phyloP scores from a whole-genome alignment of 2,329 filamentous ascomycete genomes.

The Monosporascus sp. region DNA sequence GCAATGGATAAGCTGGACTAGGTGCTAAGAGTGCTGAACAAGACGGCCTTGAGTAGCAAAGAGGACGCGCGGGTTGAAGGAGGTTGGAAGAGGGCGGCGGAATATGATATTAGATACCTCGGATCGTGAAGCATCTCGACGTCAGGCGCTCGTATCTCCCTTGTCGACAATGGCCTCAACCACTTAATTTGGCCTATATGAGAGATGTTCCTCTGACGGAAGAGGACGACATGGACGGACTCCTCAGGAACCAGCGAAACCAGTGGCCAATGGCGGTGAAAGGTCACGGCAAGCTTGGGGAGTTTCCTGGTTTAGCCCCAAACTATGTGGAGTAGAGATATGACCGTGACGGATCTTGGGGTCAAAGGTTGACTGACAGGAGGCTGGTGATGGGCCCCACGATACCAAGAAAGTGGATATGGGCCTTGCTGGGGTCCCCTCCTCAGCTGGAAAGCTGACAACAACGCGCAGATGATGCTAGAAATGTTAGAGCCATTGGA shows the following conservation, averaged over 20 bases:
- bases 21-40: constrained; percentile 17
- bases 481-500: background rate
- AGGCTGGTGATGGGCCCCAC: background rate
- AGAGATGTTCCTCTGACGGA: constrained; percentile 15
- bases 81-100: constrained; percentile 19
- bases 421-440: background rate
- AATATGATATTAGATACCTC: constrained; percentile 17
- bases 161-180: constrained; percentile 11
- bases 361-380: constrained; percentile 7
- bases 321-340: constrained; percentile 24
- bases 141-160: constrained; percentile 19
- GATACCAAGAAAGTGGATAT: background rate
- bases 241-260: constrained; percentile 6
- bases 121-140: constrained; percentile 30
- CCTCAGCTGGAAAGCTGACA: background rate
- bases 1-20: constrained; percentile 22
- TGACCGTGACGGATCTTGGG: background rate
- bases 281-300: constrained; percentile 20
- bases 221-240: constrained; percentile 15
- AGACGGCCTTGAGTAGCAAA: constrained; percentile 16
- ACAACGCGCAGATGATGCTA: background rate
- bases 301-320: constrained; percentile 9
- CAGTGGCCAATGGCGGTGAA: constrained; percentile 22
- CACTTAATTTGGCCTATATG: constrained; percentile 19
- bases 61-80: constrained; percentile 13